Evolutionary conservation across 495 filamentous ascomycete genomes (phyloP), one percentile per base, ranked within the genome.

Genomic region (Parathielavia hyrcaniae): DNA sequence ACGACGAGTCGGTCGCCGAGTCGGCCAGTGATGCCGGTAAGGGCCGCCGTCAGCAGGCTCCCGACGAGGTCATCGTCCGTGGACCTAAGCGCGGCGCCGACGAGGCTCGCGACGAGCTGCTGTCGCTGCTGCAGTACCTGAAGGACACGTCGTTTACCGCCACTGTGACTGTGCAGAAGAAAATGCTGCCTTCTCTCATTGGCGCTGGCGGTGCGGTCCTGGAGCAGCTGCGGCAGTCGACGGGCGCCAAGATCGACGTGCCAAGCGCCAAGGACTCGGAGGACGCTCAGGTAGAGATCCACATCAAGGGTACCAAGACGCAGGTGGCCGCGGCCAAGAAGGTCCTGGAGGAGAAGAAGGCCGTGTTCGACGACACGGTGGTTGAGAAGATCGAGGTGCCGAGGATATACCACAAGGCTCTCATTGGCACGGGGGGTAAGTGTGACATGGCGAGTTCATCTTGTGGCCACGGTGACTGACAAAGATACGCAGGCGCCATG

Each of bases 51-150:
- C 84, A 87, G 64, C 92, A 96, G 71, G 86, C 80, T 43, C 73
- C 87, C 19, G 89, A 99, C 71, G 95, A 97, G 73, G 91, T 97
- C 19, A 80, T 91, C 40, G 81, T 99, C 59, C 87, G 88, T 63
- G 93, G 93, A 19, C 90, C 91, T 14, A 92, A 86, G 75, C 86
- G 86, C 73, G 95, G 91, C 47, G 92, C 91, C 6, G 90, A 97
- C 67, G 83, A 86, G 57, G 91, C 92, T 52, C 83, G 91, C 44
- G 89, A 91, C 54, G 95, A 99, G 74, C 83, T 99, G 19, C 79
- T 90, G 26, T 89, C 84, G 44, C 74, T 97, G 50, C 73, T 91
- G 57, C 87, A 96, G 72, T 97, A 89, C 69, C 84, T 89, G 30
- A 81, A 87, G 64, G 91, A 96, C 60, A 89, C 91, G 65, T 91